Conservation (phyloP, 2,329 filamentous ascomycete genomes). For the Calonectria montana region DNA sequence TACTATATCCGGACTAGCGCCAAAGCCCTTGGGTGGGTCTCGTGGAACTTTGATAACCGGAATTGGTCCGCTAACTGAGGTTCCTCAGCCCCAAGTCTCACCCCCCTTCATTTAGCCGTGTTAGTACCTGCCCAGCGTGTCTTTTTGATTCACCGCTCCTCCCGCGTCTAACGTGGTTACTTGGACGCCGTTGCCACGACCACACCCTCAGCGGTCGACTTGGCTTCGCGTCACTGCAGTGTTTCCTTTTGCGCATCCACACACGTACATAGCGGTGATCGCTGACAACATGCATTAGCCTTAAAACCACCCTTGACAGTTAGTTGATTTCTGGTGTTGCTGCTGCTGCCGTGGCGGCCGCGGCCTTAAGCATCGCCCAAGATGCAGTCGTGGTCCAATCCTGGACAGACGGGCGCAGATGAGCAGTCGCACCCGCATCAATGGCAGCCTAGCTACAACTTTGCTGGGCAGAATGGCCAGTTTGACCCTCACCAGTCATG, state of each 20-base stretch:
- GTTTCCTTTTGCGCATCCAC: constrained; percentile 32
- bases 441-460: constrained; percentile 51
- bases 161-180: constrained; percentile 33
- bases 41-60: constrained; percentile 36
- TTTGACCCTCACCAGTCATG: constrained; percentile 54
- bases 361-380: constrained; percentile 40
- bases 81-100: constrained; percentile 32
- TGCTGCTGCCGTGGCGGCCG: constrained; percentile 37
- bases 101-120: constrained; percentile 31
- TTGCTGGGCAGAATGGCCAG: constrained; percentile 48
- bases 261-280: constrained; percentile 39
- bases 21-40: constrained; percentile 32
- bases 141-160: constrained; percentile 25
- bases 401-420: constrained; percentile 51
- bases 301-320: constrained; percentile 35
- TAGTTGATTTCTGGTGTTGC: constrained; percentile 36
- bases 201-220: constrained; percentile 27
- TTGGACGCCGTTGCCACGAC: constrained; percentile 32
- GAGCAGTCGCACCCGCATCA: constrained; percentile 46
- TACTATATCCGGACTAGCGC: constrained; percentile 38
- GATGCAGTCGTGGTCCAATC: constrained; percentile 56
- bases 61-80: constrained; percentile 32
- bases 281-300: constrained; percentile 47
- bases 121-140: constrained; percentile 38
- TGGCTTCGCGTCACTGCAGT: constrained; percentile 33